Evolutionary conservation across 805 yeast genomes (phyloP), one percentile per base, ranked within the genome.

Genomic region (Ogataea saltuana): DNA sequence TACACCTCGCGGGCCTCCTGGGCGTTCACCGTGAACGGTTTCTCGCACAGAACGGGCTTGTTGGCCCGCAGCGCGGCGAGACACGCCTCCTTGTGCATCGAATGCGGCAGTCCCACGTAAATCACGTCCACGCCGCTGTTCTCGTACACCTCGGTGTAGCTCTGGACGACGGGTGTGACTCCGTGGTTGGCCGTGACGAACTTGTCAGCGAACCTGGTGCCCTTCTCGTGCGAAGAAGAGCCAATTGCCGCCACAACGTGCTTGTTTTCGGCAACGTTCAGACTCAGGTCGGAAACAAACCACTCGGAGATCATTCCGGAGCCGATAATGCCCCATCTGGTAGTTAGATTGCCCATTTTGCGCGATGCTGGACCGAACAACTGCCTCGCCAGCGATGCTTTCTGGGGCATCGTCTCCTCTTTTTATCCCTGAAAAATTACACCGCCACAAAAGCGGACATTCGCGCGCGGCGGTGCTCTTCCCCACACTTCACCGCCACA

Each of bases 81-180:
- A 44, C 50, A 44, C 1, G 48, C 73, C 32, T 71, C 74, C 40
- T 70, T 67, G 56, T 78, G 83, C 52, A 68, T 63, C 12, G 69
- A 61, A 61, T 78, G 82, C 3, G 83, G 83, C 8, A 79, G 67
- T 3, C 80, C 83, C 28, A 78, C 63, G 51, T 78, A 78, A 29
- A 78, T 67, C n/a, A 71, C 63, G 41, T 78, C 75, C 29, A 77
- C 67, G 3, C 69, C 61, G 3, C 64, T 54, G 48, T 74, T 69
- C n/a, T 46, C 44, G 46, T 67, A 75, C 30, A 77, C 65, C 2
- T 73, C 75, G 13, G 68, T 68, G 51, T 78, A 78, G n/a, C 45
- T 45, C 7, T 51, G 58, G 31, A 62, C 31, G 2, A 8, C 33
- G 2, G 48, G 45, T 19, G 19, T 27, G n/a, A 44, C 33, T 16